These are phyloP conservation scores for Cladophialophora exuberans DNA, from an alignment of 2,329 filamentous ascomycete species.

Conservation along the genomic window DNA sequence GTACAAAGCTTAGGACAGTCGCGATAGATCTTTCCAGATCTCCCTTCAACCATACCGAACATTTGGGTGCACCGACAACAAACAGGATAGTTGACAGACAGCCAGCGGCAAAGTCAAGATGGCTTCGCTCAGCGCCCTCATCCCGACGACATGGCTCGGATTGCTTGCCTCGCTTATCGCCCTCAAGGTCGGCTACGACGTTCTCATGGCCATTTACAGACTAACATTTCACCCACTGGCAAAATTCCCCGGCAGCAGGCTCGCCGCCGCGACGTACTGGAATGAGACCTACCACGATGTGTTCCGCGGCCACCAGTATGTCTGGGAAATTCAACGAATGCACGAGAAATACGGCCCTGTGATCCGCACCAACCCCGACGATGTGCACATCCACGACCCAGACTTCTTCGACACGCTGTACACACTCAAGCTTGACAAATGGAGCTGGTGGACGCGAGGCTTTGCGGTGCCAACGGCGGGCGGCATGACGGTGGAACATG, in stretches of 20 bases:
- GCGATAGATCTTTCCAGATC: too few relatives aligned
- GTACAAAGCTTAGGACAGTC: too few relatives aligned
- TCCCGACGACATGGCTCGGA: slow-evolving; percentile 19
- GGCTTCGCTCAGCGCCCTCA: slow-evolving; percentile 9
- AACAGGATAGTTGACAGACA: too few relatives aligned
- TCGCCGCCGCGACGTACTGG: slow-evolving; percentile 39
- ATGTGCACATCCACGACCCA: slow-evolving; percentile 30
- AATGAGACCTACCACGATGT: slow-evolving; percentile 42
- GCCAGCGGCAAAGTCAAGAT: neutral
- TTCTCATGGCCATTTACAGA: slow-evolving; percentile 22
- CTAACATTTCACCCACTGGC: slow-evolving; percentile 38
- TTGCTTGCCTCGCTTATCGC: slow-evolving; percentile 18
- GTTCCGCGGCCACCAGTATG: slow-evolving; percentile 34
- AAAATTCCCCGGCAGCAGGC: slow-evolving; percentile 39
- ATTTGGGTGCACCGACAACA: too few relatives aligned
- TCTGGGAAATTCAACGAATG: slow-evolving; percentile 38
- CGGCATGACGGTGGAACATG: slow-evolving; percentile 41
- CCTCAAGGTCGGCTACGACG: slow-evolving; percentile 14
- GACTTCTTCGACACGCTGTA: slow-evolving; percentile 30
- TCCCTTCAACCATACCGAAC: too few relatives aligned
- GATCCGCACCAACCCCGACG: slow-evolving; percentile 30
- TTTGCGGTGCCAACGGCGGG: slow-evolving; percentile 23
- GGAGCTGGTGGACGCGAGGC: slow-evolving; percentile 22
- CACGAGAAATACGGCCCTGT: slow-evolving; percentile 41
- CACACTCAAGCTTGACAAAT: slow-evolving; percentile 31